Evolutionary conservation across 495 filamentous ascomycete species (phyloP).

Genomic region (Chaetomium fimeti): DNA sequence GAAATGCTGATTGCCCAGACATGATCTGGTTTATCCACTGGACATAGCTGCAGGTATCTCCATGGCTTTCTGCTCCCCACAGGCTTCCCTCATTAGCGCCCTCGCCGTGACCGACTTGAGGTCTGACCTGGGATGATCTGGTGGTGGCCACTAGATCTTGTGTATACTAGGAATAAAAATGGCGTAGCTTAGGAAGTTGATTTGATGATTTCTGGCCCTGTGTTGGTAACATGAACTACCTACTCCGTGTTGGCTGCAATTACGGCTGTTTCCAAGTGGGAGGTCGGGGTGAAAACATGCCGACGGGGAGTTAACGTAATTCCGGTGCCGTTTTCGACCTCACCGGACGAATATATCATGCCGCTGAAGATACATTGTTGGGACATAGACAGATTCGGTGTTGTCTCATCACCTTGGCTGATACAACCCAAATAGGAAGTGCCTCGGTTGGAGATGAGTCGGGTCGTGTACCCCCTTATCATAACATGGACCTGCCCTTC

Average conservation of each 20-base stretch:
- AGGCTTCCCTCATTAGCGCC: neutral
- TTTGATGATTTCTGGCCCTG: neutral
- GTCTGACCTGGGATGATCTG: neutral
- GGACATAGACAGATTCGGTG: neutral
- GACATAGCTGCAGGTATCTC: neutral
- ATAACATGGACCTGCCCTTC: neutral
- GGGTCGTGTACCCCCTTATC: neutral
- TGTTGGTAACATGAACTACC: no score
- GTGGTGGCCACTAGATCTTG: neutral
- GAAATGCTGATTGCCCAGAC: neutral
- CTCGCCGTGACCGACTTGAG: neutral
- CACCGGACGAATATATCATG: no score
- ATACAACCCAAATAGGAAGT: neutral
- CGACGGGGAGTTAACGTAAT: neutral
- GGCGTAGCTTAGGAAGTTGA: neutral
- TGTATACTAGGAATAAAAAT: conserved; percentile 6
- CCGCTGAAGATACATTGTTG: neutral
- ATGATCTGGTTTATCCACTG: neutral
- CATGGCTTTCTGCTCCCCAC: neutral
- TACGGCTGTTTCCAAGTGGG: no score
- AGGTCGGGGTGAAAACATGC: neutral
- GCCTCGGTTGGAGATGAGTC: neutral
- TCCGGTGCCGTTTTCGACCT: neutral
- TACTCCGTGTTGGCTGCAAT: neutral
- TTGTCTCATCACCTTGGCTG: neutral